A percentile compares a stretch with the other conserved stretches of the same genome.
Evolutionary conservation across 2,329 filamentous ascomycete species (phyloP).

Genomic region (Neonectria faginata): DNA sequence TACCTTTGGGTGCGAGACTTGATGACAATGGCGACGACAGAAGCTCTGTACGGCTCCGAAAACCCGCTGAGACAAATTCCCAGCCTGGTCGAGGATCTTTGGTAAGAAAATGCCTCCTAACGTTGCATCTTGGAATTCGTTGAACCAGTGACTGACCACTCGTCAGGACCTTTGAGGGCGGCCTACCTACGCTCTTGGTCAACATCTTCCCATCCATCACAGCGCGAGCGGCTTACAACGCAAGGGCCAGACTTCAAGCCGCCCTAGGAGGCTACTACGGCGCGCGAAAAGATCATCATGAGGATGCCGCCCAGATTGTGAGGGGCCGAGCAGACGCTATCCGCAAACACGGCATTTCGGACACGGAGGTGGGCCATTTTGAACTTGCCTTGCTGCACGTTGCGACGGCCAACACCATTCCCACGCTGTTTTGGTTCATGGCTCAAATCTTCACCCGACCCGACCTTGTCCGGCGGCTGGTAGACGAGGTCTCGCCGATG

Average conservation of each 20-base stretch:
- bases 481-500: slow-evolving; percentile 46
- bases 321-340: slow-evolving; percentile 15
- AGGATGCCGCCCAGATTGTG: slow-evolving; percentile 47
- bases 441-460: slow-evolving; percentile 47
- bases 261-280: slow-evolving; percentile 28
- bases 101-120: background rate
- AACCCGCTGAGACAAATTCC: slow-evolving; percentile 24
- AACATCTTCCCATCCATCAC: slow-evolving; percentile 31
- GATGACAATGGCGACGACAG: slow-evolving; percentile 31
- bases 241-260: slow-evolving; percentile 24
- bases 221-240: slow-evolving; percentile 22
- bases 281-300: slow-evolving; percentile 17
- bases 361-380: slow-evolving; percentile 24
- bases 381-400: slow-evolving; percentile 49
- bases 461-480: slow-evolving; percentile 45
- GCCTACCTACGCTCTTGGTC: slow-evolving; percentile 19
- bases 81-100: slow-evolving; percentile 19
- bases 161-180: slow-evolving; percentile 26
- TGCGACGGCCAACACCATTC: slow-evolving; percentile 53
- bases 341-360: slow-evolving; percentile 3
- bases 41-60: slow-evolving; percentile 30
- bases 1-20: slow-evolving; percentile 53
- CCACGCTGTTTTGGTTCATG: slow-evolving; percentile 54
- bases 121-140: background rate
- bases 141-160: background rate